These are phyloP conservation scores for Diaporthe nobilis DNA, from an alignment of 2,329 filamentous ascomycete genomes.

Conservation along the genomic window DNA sequence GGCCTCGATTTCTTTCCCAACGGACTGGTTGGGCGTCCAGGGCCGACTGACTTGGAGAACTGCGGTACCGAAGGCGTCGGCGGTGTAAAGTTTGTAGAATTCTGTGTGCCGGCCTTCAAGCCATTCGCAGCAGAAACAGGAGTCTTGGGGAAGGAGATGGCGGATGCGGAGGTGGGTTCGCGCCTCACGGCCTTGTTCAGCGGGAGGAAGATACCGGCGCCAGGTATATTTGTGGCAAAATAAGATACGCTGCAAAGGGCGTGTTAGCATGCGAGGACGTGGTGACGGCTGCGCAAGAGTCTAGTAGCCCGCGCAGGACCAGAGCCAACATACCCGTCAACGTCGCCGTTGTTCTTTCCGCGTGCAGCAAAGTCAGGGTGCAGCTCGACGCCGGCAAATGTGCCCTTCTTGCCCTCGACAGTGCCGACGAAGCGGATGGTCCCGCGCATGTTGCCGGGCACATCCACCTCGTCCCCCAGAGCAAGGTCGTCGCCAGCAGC, in stretches of 20 bases:
- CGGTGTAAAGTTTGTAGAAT: slow-evolving; percentile 73
- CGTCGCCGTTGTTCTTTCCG: slow-evolving; percentile 96
- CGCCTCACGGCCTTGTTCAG: slow-evolving; percentile 83
- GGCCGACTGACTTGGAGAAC: slow-evolving; percentile 91
- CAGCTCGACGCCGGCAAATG: slow-evolving; percentile 93
- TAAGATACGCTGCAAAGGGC: slow-evolving; percentile 72
- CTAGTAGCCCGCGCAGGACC: slow-evolving; percentile 1
- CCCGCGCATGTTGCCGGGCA: slow-evolving; percentile 93
- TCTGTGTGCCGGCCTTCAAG: slow-evolving; percentile 68
- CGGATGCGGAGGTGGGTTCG: slow-evolving; percentile 67
- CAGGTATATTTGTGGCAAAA: slow-evolving; percentile 83
- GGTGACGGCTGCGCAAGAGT: background rate
- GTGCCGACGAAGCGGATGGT: slow-evolving; percentile 89
- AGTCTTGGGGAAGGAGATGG: slow-evolving; percentile 72
- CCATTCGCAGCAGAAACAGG: slow-evolving; percentile 75
- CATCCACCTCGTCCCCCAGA: slow-evolving; percentile 88
- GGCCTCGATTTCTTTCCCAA: slow-evolving; percentile 79
- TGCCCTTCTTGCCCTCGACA: slow-evolving; percentile 90
- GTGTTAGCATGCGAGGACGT: slow-evolving; percentile 45
- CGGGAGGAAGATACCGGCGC: slow-evolving; percentile 94
- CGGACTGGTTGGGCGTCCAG: slow-evolving; percentile 79
- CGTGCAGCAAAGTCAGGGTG: slow-evolving; percentile 82
- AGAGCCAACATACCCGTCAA: slow-evolving; percentile 80
- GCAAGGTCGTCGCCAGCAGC: slow-evolving; percentile 69
- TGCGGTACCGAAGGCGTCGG: slow-evolving; percentile 78